Base-by-base conservation (phyloP, 31 red algal genomes). In the Porphyra umbilicalis region DNA sequence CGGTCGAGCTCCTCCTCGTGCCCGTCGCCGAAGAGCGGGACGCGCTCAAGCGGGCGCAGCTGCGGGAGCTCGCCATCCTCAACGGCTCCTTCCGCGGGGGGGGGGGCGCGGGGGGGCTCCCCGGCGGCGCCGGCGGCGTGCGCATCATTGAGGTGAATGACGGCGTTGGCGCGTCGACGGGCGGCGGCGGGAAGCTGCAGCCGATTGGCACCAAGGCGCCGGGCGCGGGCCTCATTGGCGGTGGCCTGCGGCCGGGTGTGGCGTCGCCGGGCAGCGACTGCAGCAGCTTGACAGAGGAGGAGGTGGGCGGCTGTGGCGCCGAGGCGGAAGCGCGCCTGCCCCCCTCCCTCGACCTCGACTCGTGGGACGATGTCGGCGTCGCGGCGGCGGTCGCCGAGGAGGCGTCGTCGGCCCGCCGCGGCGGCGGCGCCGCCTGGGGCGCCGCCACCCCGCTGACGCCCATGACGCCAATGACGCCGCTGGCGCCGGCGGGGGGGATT, bases 21-120 rank as follows among this genome's bases (percentile, higher is more conserved):
- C 96, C 96, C 18, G 96, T 98, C 40, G 90, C 96, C 0, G 96
- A 98, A 80, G 96, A 98, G 81, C 88, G 89, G 36, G 96, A 98
- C 81, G 82, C 92, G 76, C 82, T 98, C 33, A 98, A 98, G 88
- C 83, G 96, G 25, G 82, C 89, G 39, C 96, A 98, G 71, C 77
- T 98, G 33, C 90, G 96, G 38, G 96, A 95, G 38, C 88, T 98
- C 1, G 95, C 95, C 79, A 98, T 98, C 77, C 77, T 94, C 10
- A 94, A 98, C 78, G 95, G 95, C 14, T 95, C 95, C 20, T 88
- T 92, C 39, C 88, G 95, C 36, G 79, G 85, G n/a, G 68, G 46
- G 4, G 57, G 57, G 25, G 57, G 57, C 16, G 57, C 25, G 6
- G 57, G 57, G 4, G 57, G 57, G 4, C 25, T 18, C 14, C 57